Evolutionary conservation across 2,329 filamentous ascomycete species (phyloP), one percentile per base, ranked within the genome.

Genomic region (Blastomyces emzantsi): DNA sequence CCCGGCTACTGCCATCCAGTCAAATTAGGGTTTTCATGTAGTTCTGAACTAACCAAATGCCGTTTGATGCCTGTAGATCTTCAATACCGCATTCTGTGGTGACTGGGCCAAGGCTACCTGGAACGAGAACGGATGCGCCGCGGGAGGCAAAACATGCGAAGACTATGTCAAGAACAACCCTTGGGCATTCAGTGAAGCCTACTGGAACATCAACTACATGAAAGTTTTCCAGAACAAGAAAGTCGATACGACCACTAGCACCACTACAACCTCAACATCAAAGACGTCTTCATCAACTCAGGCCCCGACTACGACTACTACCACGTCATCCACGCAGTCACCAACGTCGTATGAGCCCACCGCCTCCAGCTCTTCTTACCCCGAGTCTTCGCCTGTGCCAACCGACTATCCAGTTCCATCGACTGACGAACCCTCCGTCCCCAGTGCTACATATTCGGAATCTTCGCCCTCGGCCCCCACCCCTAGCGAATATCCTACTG

Each of bases 41-140:
- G 2, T 17, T 45, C 15, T 9, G 22, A 45, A 19, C 58, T 68
- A 58, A 65, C 45, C n/a, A 39, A 55, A 36, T 19, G 5, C 2
- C 19, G 1, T 39, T 36, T 25, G 3, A 11, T 57, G 3, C 56
- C 28, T 61, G 17, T 60, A 76, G 75, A 71, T 77, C 61, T 77
- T 88, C 47, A 95, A 90, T 76, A 94, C 87, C 0, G 87, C 87
- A 9, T 89, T 94, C 72, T 96, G 91, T 75, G 91, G 91, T 22
- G 84, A 87, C 70, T 95, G 90, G 90, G 90, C 90, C 6, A 89
- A 89, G 17, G 73, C 78, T 55, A 83, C 87, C 17, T 94, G 88
- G 86, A 70, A 71, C 64, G 68, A 72, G 54, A 81, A 86, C 4
- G 81, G 82, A 54, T 90, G 88, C 73, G 76, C 79, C 0, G 75